Evolutionary conservation across 768 basidiomycete genomes (phyloP).

Genomic region (Lactifluus piperatus): DNA sequence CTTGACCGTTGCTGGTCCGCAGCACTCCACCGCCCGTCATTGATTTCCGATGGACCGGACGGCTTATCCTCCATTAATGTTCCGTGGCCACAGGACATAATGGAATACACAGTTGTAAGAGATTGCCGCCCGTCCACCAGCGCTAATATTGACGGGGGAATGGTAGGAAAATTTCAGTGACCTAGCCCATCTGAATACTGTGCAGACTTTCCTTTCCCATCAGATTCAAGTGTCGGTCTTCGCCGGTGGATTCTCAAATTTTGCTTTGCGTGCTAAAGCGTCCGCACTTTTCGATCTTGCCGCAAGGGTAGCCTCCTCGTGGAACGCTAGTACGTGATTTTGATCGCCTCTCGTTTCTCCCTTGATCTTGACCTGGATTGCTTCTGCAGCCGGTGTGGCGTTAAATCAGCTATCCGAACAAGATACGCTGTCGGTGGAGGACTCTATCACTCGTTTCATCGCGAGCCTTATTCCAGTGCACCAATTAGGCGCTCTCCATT

Average conservation of each 20-base stretch:
- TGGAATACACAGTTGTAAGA: constrained; percentile 62
- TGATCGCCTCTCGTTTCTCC: constrained; percentile 10
- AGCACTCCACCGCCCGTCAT: constrained; percentile 54
- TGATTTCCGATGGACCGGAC: constrained; percentile 56
- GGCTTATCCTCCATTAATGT: constrained; percentile 52
- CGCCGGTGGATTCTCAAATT: constrained; percentile 48
- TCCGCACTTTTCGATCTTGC: constrained; percentile 69
- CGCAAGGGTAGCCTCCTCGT: constrained; percentile 47
- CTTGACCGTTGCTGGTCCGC: constrained; percentile 79
- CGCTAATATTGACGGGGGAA: background rate
- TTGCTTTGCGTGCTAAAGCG: constrained; percentile 63
- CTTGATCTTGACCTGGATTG: background rate
- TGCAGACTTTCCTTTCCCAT: constrained; percentile 47
- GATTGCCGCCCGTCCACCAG: background rate
- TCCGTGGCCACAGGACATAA: constrained; percentile 69
- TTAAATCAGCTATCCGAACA: constrained; percentile 42
- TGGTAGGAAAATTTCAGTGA: constrained; percentile 50
- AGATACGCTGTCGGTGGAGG: constrained; percentile 54
- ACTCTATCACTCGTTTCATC: constrained; percentile 53
- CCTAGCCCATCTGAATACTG: constrained; percentile 45
- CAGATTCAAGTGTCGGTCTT: constrained; percentile 43
- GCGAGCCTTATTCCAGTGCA: constrained; percentile 56
- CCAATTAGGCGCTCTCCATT: constrained; percentile 46
- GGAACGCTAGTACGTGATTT: constrained; percentile 45
- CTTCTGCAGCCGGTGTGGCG: constrained; percentile 25